phyloP scores from a whole-genome alignment of 108 stramenopile genomes.

The Cylindrotheca fusiformis region DNA sequence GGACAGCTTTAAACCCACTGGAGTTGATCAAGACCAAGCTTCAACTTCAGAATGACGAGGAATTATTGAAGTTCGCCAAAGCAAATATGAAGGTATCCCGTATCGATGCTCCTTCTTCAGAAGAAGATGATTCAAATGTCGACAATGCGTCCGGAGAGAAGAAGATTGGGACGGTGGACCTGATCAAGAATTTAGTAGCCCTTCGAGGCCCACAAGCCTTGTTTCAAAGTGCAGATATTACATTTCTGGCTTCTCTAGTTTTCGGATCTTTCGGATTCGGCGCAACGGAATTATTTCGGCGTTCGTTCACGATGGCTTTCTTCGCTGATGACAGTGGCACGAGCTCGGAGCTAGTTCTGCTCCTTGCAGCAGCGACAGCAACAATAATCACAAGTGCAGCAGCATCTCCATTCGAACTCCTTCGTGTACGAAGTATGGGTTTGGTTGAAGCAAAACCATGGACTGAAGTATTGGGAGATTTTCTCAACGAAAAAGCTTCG shows the following conservation, averaged over 20 bases:
- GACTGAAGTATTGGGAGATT: slow-evolving; percentile 56
- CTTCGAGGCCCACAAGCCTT: slow-evolving; percentile 64
- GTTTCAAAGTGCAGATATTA: slow-evolving; percentile 90
- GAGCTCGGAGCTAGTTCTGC: slow-evolving; percentile 49
- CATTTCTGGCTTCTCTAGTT: slow-evolving; percentile 78
- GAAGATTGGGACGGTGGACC: slow-evolving; percentile 50
- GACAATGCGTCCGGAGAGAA: slow-evolving; percentile 7
- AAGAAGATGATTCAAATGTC: background rate
- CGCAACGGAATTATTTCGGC: slow-evolving; percentile 86
- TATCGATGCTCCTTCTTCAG: background rate
- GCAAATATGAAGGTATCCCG: slow-evolving; percentile 3
- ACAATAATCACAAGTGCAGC: slow-evolving; percentile 34
- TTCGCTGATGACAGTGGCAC: slow-evolving; percentile 38
- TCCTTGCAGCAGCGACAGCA: slow-evolving; percentile 74
- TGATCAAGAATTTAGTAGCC: slow-evolving; percentile 55
- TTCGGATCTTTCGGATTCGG: slow-evolving; percentile 90
- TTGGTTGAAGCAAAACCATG: slow-evolving; percentile 47
- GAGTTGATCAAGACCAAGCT: slow-evolving; percentile 89
- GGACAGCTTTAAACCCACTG: slow-evolving; percentile 81
- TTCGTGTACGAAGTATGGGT: slow-evolving; percentile 80
- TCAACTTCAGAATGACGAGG: slow-evolving; percentile 77
- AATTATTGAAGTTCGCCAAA: slow-evolving; percentile 51
- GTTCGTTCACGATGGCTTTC: slow-evolving; percentile 69
- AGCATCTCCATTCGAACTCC: slow-evolving; percentile 24
- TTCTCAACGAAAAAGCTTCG: slow-evolving; percentile 38